Evolutionary conservation across 768 basidiomycete genomes (phyloP).

Genomic region (Lentinula raphanica): DNA sequence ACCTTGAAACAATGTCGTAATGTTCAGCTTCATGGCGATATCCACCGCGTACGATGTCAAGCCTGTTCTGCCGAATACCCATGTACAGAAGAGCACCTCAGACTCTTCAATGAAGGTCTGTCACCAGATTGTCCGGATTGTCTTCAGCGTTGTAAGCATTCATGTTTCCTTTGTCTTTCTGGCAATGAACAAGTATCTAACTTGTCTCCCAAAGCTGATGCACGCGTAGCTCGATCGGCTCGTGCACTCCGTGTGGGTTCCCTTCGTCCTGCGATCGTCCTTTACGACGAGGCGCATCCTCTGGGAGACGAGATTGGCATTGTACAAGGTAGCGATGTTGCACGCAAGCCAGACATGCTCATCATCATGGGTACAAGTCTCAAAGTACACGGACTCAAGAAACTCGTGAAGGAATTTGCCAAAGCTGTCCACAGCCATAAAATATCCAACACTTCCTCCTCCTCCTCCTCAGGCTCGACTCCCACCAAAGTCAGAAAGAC

Average conservation of each 20-base stretch:
- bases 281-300: constrained; percentile 93
- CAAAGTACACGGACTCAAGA: constrained; percentile 92
- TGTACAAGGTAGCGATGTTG: constrained; percentile 73
- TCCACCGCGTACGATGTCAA: constrained; percentile 85
- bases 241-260: constrained; percentile 74
- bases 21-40: constrained; percentile 92
- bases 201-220: constrained; percentile 43
- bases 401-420: constrained; percentile 91
- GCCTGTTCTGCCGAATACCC: constrained; percentile 77
- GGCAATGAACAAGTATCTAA: constrained; percentile 9
- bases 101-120: constrained; percentile 59
- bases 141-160: constrained; percentile 63
- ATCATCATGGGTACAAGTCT: constrained; percentile 97
- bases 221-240: constrained; percentile 77
- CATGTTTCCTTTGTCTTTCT: not conserved
- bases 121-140: constrained; percentile 90
- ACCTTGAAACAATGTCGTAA: constrained; percentile 68
- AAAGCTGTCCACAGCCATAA: constrained; percentile 63
- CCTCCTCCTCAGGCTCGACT: constrained; percentile 25
- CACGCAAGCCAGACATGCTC: constrained; percentile 81
- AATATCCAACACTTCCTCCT: constrained; percentile 25
- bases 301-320: constrained; percentile 87
- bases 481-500: not conserved
- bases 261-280: constrained; percentile 89
- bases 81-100: constrained; percentile 58